These are phyloP conservation scores for Isatis tinctoria DNA, from an alignment of 345 rosid species.

Conservation along the genomic window DNA sequence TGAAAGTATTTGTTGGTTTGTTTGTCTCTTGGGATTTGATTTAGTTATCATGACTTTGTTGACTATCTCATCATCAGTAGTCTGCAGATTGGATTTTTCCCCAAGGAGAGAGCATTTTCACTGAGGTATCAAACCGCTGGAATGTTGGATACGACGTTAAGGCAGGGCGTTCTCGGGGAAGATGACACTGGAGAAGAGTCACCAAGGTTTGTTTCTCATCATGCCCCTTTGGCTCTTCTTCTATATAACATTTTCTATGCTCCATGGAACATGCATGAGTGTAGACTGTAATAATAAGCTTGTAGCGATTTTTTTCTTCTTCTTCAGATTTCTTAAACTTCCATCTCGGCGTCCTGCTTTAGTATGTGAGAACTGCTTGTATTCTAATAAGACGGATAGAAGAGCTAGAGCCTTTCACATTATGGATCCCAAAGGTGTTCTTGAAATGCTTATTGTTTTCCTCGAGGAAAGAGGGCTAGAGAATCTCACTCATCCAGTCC, in stretches of 20 bases:
- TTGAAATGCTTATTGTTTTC: constrained; percentile 83
- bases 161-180: constrained; percentile 93
- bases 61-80: constrained; percentile 53
- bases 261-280: neutral
- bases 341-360: constrained; percentile 75
- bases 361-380: constrained; percentile 85
- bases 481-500: constrained; percentile 45
- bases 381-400: constrained; percentile 59
- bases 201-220: constrained; percentile 48
- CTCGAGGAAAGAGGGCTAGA: constrained; percentile 66
- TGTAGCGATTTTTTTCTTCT: neutral
- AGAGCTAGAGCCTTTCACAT: constrained; percentile 89
- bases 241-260: too few species aligned
- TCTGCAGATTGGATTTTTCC: constrained; percentile 89
- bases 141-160: constrained; percentile 73
- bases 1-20: neutral
- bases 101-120: constrained; percentile 73
- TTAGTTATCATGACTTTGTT: constrained; percentile 22
- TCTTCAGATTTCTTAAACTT: constrained; percentile 68
- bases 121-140: constrained; percentile 88
- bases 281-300: neutral
- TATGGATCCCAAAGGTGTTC: constrained; percentile 75
- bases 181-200: constrained; percentile 95
- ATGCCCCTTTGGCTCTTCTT: neutral
- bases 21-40: neutral